These are phyloP conservation scores for Jackrogersella multiformis DNA, from an alignment of 495 filamentous ascomycete species.

Conservation along the genomic window DNA sequence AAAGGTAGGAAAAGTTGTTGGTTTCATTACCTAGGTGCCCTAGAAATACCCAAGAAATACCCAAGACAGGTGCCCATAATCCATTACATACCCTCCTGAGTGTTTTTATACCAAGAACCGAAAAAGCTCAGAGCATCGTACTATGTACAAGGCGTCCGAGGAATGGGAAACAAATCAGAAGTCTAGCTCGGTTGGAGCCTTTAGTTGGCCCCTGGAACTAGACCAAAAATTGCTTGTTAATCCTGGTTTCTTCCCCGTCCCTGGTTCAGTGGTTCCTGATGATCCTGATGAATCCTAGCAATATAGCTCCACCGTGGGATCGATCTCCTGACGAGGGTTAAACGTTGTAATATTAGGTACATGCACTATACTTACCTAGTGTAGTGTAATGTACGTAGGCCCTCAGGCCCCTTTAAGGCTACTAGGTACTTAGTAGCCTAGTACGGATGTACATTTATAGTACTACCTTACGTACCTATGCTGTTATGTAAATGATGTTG, in stretches of 20 bases:
- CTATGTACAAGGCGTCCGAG: conserved; percentile 4
- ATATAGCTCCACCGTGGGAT: conserved; percentile 21
- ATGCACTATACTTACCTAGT: not conserved
- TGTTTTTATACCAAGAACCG: not conserved
- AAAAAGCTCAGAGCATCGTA: not conserved
- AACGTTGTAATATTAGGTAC: conserved; percentile 10
- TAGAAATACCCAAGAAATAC: too few species aligned
- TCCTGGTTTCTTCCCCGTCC: conserved; percentile 37
- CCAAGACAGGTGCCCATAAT: too few species aligned
- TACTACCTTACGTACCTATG: too few species aligned
- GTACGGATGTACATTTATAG: too few species aligned
- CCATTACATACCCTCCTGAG: too few species aligned
- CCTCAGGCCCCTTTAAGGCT: too few species aligned
- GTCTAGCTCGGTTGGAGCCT: conserved; percentile 13
- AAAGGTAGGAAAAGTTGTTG: not conserved
- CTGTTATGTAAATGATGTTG: too few species aligned
- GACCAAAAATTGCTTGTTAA: not conserved
- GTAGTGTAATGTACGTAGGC: too few species aligned
- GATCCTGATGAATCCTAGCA: conserved; percentile 40
- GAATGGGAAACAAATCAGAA: conserved; percentile 32
- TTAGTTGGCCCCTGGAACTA: conserved; percentile 10
- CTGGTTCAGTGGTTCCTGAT: conserved; percentile 40
- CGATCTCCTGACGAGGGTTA: conserved; percentile 35
- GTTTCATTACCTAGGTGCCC: not conserved
- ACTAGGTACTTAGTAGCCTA: too few species aligned